Evolutionary conservation across 108 stramenopile genomes (phyloP).

Genomic region (Conticribra weissflogii): DNA sequence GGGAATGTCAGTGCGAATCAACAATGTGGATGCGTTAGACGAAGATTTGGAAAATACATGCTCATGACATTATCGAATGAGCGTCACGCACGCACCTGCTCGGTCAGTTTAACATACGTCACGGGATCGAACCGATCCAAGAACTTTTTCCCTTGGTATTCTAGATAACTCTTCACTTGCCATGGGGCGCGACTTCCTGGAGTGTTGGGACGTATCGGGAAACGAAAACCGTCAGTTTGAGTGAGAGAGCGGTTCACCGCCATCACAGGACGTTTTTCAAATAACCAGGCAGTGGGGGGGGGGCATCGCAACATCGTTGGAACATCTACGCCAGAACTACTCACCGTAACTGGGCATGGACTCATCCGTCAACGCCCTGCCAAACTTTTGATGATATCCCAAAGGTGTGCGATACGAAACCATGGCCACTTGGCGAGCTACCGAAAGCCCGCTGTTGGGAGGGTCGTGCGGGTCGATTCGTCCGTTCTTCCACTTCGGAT

Average conservation of each 20-base stretch:
- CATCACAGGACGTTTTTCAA: too few species aligned
- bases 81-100: constrained; percentile 38
- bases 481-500: constrained; percentile 84
- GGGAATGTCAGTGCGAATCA: too few species aligned
- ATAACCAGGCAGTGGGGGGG: too few species aligned
- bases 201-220: neutral
- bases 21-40: neutral
- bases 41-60: neutral
- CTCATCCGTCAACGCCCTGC: constrained; percentile 49
- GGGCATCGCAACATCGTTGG: too few species aligned
- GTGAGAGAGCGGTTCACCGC: too few species aligned
- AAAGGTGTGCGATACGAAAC: constrained; percentile 86
- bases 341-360: constrained; percentile 38
- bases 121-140: constrained; percentile 89
- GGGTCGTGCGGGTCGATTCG: constrained; percentile 65
- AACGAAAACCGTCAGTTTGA: too few species aligned
- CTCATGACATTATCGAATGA: neutral
- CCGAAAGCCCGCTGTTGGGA: constrained; percentile 72
- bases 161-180: constrained; percentile 89
- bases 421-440: constrained; percentile 94
- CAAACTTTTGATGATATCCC: constrained; percentile 89
- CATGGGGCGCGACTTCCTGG: constrained; percentile 69
- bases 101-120: constrained; percentile 92
- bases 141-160: constrained; percentile 93
- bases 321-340: too few species aligned